Base-by-base conservation (phyloP, 345 rosid genomes). In the Citrus reticulata region DNA sequence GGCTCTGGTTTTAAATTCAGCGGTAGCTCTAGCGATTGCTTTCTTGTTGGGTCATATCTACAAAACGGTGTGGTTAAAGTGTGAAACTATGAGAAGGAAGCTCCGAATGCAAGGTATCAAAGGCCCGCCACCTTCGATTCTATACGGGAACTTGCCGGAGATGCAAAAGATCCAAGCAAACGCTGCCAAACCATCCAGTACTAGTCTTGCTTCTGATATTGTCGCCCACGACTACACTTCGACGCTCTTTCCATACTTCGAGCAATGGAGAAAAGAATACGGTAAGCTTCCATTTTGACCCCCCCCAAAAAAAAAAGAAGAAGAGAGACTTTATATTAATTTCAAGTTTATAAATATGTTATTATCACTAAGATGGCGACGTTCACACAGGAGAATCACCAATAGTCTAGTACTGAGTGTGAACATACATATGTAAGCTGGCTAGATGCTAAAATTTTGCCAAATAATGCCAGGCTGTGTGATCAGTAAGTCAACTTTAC, bases 171-270 rank as follows among this genome's bases (percentile, higher is more conserved):
- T 93, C 72, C 88, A 90, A 27, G 61, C 80, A 6, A 78, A 76
- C 54, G 79, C 78, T 3, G 55, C 22, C 60, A 39, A 64, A 32
- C 25, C 46, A 5, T 42, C 77, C 64, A 22, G 39, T 13, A 13
- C 17, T 13, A 0, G 51, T 25, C 68, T 79, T 3, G 9, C 75
- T 49, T 65, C 51, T 40, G 83, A 83, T 24, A 81, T 90, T 46
- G 77, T 92, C 13, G 89, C 89, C 4, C 97, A 89, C 73, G 95
- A 94, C 82, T 91, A 90, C 71, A 86, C 98, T 17, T 89, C 92
- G 39, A 83, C 93, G 19, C 83, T 94, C 77, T 94, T 92, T 73
- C 98, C 98, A 0, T 91, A 90, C 76, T 89, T 92, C 7, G 91
- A 91, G 10, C 92, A 84, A 25, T 94, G 98, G 98, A 84, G 91